Percentiles rank a stretch among this genome's conserved stretches.
phyloP scores from a whole-genome alignment of 148 eudicot genomes.

The Amaranthus palmeri region DNA sequence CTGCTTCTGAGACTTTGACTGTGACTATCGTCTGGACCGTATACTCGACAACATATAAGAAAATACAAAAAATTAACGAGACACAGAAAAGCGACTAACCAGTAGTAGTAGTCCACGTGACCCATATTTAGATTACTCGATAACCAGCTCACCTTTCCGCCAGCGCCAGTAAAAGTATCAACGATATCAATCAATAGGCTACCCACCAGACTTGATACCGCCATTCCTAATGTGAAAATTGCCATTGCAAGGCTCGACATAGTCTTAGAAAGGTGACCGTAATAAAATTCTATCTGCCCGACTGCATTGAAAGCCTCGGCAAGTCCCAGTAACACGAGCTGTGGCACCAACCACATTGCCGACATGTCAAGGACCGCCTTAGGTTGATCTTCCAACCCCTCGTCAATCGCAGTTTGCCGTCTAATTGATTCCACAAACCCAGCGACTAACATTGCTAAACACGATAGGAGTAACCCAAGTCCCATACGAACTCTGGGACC shows the following conservation, averaged over 20 bases:
- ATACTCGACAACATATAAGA: constrained; percentile 15
- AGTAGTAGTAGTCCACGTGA: constrained; percentile 27
- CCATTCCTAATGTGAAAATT: constrained; percentile 36
- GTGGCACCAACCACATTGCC: constrained; percentile 46
- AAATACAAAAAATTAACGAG: constrained; percentile 14
- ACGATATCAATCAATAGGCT: constrained; percentile 16
- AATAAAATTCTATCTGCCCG: constrained; percentile 44
- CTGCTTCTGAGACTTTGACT: not conserved
- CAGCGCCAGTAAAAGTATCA: constrained; percentile 2
- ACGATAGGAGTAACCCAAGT: constrained; percentile 16
- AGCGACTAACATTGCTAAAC: constrained; percentile 21
- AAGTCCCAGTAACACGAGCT: constrained; percentile 29
- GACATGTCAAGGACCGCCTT: constrained; percentile 34
- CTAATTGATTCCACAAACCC: constrained; percentile 26
- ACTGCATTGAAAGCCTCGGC: constrained; percentile 39
- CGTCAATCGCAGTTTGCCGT: constrained; percentile 4
- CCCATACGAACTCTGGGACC: constrained; percentile 22
- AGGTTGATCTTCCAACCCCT: constrained; percentile 26
- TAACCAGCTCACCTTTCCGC: constrained; percentile 24
- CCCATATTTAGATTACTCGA: constrained; percentile 25
- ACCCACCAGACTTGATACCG: constrained; percentile 29
- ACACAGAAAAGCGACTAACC: constrained; percentile 15
- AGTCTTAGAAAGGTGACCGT: constrained; percentile 46
- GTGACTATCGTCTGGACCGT: not conserved
- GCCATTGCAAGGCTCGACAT: constrained; percentile 57